A percentile compares a stretch with the other conserved stretches of the same genome.
These are phyloP conservation scores for Ensete glaucum DNA, from an alignment of 176 grass and related monocot genomes.

Conservation along the genomic window DNA sequence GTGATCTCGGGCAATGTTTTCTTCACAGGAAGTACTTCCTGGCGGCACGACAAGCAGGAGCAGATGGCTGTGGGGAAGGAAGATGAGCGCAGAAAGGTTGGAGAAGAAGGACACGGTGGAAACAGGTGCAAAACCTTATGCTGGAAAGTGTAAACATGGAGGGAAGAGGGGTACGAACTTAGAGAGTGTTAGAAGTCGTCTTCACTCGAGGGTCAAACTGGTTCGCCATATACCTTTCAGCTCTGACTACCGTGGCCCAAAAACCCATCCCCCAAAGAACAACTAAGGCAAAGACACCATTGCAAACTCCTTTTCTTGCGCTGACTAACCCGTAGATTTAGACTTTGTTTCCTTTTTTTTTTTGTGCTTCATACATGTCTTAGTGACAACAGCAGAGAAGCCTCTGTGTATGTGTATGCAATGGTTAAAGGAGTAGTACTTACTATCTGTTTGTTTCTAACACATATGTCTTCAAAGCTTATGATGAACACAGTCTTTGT, in stretches of 20 bases:
- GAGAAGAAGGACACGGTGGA: not conserved
- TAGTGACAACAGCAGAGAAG: slow-evolving; percentile 8
- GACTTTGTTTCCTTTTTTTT: not conserved
- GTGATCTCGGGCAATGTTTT: not conserved
- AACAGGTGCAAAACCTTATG: slow-evolving; percentile 22
- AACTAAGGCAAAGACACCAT: slow-evolving; percentile 1
- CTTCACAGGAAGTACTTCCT: not conserved
- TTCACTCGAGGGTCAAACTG: slow-evolving; percentile 6
- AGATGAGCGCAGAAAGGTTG: slow-evolving; percentile 10
- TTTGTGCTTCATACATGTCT: not conserved
- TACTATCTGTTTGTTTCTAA: not conserved
- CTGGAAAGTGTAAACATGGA: slow-evolving; percentile 9
- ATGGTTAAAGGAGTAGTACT: slow-evolving; percentile 6
- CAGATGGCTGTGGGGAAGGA: not conserved
- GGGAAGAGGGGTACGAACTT: not conserved
- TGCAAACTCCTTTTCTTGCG: not conserved
- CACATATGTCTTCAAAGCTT: no score
- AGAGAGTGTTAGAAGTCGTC: slow-evolving; percentile 7
- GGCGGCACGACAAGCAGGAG: not conserved
- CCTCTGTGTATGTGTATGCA: not conserved
- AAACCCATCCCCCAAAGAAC: slow-evolving; percentile 26
- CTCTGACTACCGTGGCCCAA: slow-evolving; percentile 17
- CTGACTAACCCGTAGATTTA: not conserved
- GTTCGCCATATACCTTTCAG: slow-evolving; percentile 6
- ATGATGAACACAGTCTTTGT: no score